Percentiles rank a stretch among this genome's conserved stretches.
These are phyloP conservation scores for Forsythia suspensa DNA, from an alignment of 257 asterid species.

Conservation along the genomic window DNA sequence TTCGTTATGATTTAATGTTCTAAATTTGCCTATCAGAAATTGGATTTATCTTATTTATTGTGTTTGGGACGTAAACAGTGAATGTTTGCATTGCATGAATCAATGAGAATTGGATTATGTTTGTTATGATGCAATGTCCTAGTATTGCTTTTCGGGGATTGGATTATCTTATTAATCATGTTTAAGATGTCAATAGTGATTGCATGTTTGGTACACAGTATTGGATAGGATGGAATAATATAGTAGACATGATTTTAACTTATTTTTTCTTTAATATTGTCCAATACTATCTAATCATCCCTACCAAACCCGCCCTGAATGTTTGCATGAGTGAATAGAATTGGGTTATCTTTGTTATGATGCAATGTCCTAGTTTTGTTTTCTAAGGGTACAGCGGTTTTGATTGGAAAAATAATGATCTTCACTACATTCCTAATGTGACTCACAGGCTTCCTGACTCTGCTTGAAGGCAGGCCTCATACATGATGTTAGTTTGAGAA, in stretches of 20 bases:
- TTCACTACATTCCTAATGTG: slow-evolving; percentile 21
- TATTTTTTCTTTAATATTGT: no score
- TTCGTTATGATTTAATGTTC: slow-evolving; percentile 1
- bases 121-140: slow-evolving; percentile 3
- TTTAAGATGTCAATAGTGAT: neutral
- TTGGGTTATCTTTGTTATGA: neutral
- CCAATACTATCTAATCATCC: no score
- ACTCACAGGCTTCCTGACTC: slow-evolving; percentile 27
- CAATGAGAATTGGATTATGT: neutral
- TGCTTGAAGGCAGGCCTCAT: slow-evolving; percentile 17
- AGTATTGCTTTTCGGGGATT: neutral
- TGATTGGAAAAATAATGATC: neutral
- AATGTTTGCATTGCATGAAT: neutral
- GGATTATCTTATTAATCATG: neutral
- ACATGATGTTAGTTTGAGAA: neutral
- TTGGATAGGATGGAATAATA: no score
- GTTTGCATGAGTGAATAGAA: neutral
- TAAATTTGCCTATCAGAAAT: neutral
- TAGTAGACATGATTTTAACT: no score
- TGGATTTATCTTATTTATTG: neutral
- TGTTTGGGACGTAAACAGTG: neutral
- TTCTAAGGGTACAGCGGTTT: neutral
- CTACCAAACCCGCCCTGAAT: no score
- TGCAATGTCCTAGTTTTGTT: neutral
- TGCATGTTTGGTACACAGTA: no score